Percentiles rank a stretch among this genome's conserved stretches.
Evolutionary conservation across 2,329 filamentous ascomycete species (phyloP).

Genomic region (Chaetomium globosum): DNA sequence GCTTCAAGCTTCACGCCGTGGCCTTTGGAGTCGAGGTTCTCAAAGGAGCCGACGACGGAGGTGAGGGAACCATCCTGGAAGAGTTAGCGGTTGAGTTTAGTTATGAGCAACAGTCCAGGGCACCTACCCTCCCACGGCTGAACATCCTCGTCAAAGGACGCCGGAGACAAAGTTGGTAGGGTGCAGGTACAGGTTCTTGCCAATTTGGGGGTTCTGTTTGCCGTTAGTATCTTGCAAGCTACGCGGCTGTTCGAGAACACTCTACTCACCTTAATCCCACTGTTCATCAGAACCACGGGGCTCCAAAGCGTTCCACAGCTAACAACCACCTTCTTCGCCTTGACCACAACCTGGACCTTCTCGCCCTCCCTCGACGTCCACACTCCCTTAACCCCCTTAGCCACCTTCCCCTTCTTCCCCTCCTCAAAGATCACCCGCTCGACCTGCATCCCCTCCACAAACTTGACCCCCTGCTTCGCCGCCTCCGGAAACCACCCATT

Average conservation of each 20-base stretch:
- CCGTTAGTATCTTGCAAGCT: conserved; percentile 31
- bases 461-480: conserved; percentile 72
- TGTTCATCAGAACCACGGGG: conserved; percentile 74
- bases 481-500: conserved; percentile 80
- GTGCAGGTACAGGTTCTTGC: conserved; percentile 79
- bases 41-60: conserved; percentile 72
- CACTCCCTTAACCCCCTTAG: conserved; percentile 70
- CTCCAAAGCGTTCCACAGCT: conserved; percentile 75
- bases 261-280: conserved; percentile 66
- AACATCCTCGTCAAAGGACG: conserved; percentile 69
- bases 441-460: conserved; percentile 80
- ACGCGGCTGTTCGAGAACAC: conserved; percentile 31
- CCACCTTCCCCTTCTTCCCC: conserved; percentile 55
- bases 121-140: conserved; percentile 69
- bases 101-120: no score
- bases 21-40: conserved; percentile 77
- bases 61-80: conserved; percentile 76
- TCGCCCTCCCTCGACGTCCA: conserved; percentile 75
- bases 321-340: conserved; percentile 79
- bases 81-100: conserved; percentile 17
- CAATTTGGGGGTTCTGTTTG: conserved; percentile 72
- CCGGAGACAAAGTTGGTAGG: conserved; percentile 65
- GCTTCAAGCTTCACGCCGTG: conserved; percentile 84
- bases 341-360: conserved; percentile 67
- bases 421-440: conserved; percentile 70